Evolutionary conservation across 116 monocot genomes (phyloP), one percentile per base, ranked within the genome.

Genomic region (Cymodocea nodosa): DNA sequence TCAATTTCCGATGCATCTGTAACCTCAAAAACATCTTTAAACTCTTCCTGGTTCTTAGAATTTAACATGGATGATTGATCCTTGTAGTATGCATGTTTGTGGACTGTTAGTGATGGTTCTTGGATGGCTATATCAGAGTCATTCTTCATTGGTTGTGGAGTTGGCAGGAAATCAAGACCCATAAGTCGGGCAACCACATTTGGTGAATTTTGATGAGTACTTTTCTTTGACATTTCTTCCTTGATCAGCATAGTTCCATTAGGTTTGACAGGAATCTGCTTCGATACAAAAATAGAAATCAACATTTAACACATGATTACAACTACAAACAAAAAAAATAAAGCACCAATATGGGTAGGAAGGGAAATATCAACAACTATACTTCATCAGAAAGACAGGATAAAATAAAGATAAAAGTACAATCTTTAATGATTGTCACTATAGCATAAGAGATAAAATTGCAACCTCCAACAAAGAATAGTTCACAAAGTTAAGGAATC

Each of bases 11-110:
- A 63, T 56, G 76, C 35, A 24, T 83, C 79, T 35, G 30, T 39
- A 18, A 83, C 73, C 54, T 90, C 90, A 75, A 64, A 83, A 0
- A 83, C 83, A 81, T 81, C 85, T 62, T 83, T 89, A 15, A 83
- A 76, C 36, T 74, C 77, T 55, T 75, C 68, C 13, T 65, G 57
- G 57, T 74, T 70, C 50, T 62, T 62, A 17, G 50, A 68, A 6
- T n/a, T 39, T 36, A n/a, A n/a, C 65, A 65, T 60, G 35, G 63
- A 24, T 62, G 67, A 39, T 37, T 55, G 39, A 23, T 64, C 59
- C 39, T 52, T 53, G 23, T 3, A 19, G 17, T 12, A 44, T 50
- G 14, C 23, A 37, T 56, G 19, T 0, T 83, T 80, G 48, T 74
- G 36, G 18, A 18, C 70, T 60, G 17, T 18, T 40, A 37, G 63